phyloP scores from a whole-genome alignment of 2,329 filamentous ascomycete genomes.

The Xylaria sp. region DNA sequence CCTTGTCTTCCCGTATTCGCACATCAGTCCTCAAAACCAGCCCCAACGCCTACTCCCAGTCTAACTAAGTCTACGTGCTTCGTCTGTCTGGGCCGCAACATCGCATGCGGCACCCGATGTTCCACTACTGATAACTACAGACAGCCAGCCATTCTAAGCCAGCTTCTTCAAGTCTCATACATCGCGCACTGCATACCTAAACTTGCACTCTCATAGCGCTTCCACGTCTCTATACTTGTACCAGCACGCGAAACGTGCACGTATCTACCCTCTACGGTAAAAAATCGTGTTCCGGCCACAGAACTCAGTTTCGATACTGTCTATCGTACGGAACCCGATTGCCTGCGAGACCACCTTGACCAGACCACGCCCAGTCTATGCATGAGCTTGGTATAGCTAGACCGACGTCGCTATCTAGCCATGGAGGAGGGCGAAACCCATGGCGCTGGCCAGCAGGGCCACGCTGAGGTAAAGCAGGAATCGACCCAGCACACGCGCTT shows the following conservation, averaged over 20 bases:
- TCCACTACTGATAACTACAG: background rate
- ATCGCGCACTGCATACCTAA: background rate
- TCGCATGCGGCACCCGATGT: background rate
- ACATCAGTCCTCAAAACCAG: background rate
- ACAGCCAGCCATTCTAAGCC: background rate
- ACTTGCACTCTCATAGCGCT: background rate
- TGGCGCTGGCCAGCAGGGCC: slow-evolving; percentile 17
- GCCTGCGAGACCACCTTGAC: background rate
- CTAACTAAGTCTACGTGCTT: background rate
- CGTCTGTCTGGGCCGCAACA: background rate
- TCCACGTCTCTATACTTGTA: background rate
- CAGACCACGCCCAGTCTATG: background rate
- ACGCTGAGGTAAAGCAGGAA: background rate
- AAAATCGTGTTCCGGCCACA: background rate
- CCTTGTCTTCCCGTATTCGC: background rate
- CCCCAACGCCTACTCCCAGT: background rate
- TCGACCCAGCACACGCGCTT: slow-evolving; percentile 17
- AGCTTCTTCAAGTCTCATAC: slow-evolving; percentile 4
- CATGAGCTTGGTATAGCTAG: slow-evolving; percentile 10
- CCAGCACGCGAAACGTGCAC: background rate
- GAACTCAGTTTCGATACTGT: background rate
- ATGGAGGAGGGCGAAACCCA: slow-evolving; percentile 41
- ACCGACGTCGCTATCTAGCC: background rate
- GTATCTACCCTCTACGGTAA: background rate
- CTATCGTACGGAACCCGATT: background rate